These are phyloP conservation scores for Hymenotorrendiella dingleyae DNA, from an alignment of 2,329 filamentous ascomycete genomes.

Conservation along the genomic window DNA sequence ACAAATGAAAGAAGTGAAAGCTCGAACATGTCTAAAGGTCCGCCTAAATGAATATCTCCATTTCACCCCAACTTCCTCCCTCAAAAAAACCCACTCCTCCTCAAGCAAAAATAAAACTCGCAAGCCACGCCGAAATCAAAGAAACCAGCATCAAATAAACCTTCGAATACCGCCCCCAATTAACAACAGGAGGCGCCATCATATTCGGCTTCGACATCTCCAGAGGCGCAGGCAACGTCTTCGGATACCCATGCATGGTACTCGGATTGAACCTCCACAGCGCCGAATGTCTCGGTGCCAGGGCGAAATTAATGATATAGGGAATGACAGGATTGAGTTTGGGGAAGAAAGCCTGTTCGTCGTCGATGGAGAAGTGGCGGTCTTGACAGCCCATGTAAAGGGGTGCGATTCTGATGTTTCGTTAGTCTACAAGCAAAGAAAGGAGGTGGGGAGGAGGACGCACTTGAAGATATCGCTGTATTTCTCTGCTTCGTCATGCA, in stretches of 20 bases:
- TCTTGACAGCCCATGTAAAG: conserved; percentile 18
- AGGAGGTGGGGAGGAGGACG: neutral
- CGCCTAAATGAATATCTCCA: no score
- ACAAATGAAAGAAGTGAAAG: no score
- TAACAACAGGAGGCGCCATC: neutral
- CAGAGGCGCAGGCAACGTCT: neutral
- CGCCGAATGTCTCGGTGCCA: conserved; percentile 22
- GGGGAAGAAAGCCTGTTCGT: conserved; percentile 19
- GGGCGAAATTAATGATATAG: conserved; percentile 23
- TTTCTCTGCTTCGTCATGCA: conserved; percentile 16
- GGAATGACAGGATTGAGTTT: conserved; percentile 13
- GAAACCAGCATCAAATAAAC: neutral
- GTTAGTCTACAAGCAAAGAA: neutral
- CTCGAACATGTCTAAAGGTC: no score
- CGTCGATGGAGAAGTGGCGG: conserved; percentile 13
- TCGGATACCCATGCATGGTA: conserved; percentile 20
- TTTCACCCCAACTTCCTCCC: no score
- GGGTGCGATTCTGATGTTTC: conserved; percentile 15
- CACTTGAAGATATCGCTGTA: conserved; percentile 23
- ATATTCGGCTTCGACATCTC: neutral
- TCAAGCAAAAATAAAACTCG: neutral
- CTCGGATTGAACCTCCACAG: conserved; percentile 28
- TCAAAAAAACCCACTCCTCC: no score
- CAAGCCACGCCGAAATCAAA: neutral
- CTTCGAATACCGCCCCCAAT: neutral